Evolutionary conservation across 2,329 filamentous ascomycete species (phyloP).

Genomic region (Aspergillus tanneri): DNA sequence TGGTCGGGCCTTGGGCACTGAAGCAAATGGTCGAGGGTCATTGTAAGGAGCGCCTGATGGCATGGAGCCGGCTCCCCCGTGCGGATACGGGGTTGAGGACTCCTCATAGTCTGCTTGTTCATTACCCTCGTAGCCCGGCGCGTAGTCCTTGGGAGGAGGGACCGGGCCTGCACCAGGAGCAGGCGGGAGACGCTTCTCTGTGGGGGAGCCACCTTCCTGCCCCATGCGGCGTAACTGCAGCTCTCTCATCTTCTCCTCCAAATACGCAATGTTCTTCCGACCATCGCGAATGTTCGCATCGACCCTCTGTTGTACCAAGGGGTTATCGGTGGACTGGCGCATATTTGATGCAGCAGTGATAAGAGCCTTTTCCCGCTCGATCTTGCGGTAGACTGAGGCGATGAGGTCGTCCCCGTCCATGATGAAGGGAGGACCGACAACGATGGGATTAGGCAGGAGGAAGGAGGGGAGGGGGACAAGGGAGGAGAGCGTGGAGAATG

Average conservation of each 20-base stretch:
- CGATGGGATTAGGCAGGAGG: slow-evolving; percentile 12
- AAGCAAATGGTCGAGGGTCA: slow-evolving; percentile 65
- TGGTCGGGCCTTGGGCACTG: slow-evolving; percentile 70
- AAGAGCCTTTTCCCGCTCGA: slow-evolving; percentile 92
- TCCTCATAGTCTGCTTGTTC: slow-evolving; percentile 66
- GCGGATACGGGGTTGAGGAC: slow-evolving; percentile 53
- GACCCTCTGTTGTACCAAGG: slow-evolving; percentile 81
- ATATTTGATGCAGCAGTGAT: slow-evolving; percentile 93
- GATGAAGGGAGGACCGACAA: slow-evolving; percentile 33
- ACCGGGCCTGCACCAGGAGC: slow-evolving; percentile 51
- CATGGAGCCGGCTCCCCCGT: slow-evolving; percentile 70
- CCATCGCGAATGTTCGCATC: slow-evolving; percentile 94
- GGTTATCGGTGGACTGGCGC: slow-evolving; percentile 94
- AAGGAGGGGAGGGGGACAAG: slow-evolving; percentile 14
- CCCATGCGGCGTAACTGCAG: slow-evolving; percentile 77
- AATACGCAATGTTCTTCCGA: slow-evolving; percentile 88
- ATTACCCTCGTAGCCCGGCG: slow-evolving; percentile 50
- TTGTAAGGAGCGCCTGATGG: slow-evolving; percentile 77
- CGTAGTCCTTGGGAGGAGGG: slow-evolving; percentile 72
- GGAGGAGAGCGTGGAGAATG: slow-evolving; percentile 17
- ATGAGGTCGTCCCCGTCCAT: slow-evolving; percentile 63
- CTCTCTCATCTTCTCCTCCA: slow-evolving; percentile 87
- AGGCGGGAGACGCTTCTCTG: slow-evolving; percentile 49
- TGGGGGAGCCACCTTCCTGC: slow-evolving; percentile 48
- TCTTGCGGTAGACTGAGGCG: slow-evolving; percentile 90